These are phyloP conservation scores for Pleurotus citrinopileatus DNA, from an alignment of 768 basidiomycete genomes.

Conservation along the genomic window DNA sequence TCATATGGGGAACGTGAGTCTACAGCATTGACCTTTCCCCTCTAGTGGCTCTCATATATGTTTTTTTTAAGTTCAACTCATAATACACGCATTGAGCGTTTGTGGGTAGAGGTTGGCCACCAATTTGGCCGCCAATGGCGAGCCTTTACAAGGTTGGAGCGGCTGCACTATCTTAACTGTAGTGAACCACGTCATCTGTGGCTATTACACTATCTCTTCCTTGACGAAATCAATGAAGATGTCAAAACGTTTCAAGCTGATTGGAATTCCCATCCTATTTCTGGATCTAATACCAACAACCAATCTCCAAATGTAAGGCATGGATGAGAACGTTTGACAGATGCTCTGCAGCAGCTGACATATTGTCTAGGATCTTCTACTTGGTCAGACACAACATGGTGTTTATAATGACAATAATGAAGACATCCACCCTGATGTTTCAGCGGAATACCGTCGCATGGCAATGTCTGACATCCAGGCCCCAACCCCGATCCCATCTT, in stretches of 20 bases:
- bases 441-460: not conserved
- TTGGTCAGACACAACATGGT: not conserved
- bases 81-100: constrained; percentile 34
- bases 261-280: constrained; percentile 30
- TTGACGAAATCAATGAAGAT: constrained; percentile 24
- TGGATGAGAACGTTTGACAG: too few species aligned
- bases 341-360: not conserved
- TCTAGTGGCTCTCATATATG: not conserved
- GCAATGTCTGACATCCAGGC: too few species aligned
- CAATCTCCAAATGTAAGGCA: not conserved
- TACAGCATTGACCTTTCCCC: not conserved
- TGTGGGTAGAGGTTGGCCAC: constrained; percentile 38
- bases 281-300: constrained; percentile 6
- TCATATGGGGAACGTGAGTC: constrained; percentile 29
- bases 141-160: constrained; percentile 28
- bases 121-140: constrained; percentile 33
- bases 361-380: not conserved
- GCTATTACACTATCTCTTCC: constrained; percentile 35
- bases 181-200: constrained; percentile 29
- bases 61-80: constrained; percentile 26
- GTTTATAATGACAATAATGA: not conserved
- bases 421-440: not conserved
- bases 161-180: constrained; percentile 25
- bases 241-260: constrained; percentile 22
- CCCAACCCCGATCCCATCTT: not conserved